Percentiles rank a stretch among this genome's conserved stretches.
phyloP scores from a whole-genome alignment of 176 grass and related monocot genomes.

The Zea luxurians region DNA sequence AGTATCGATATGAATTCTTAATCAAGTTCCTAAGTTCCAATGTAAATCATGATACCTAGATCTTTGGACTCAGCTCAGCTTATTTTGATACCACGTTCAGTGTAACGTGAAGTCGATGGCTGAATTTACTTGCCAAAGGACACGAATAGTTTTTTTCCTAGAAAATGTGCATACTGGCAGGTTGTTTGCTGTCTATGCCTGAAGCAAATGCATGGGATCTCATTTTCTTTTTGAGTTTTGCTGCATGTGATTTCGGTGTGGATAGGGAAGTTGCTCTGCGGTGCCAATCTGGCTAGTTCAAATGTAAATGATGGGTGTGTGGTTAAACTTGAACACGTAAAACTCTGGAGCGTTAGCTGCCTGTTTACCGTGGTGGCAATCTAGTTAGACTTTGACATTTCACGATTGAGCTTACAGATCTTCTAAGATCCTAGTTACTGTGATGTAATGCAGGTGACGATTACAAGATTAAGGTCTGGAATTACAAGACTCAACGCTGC shows the following conservation, averaged over 20 bases:
- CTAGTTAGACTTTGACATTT: not conserved
- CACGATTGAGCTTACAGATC: not conserved
- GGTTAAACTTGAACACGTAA: not conserved
- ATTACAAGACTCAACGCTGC: conserved; percentile 91
- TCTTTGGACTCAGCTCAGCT: not conserved
- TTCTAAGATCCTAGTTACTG: not conserved
- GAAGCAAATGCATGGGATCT: not conserved
- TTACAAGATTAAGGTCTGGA: conserved; percentile 98
- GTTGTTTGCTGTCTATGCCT: not conserved
- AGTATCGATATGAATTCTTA: not conserved
- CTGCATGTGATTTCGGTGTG: not conserved
- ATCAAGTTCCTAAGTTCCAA: not conserved
- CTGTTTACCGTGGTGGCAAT: not conserved
- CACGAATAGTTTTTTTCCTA: not conserved
- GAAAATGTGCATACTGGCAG: not conserved
- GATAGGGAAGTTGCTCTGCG: not conserved
- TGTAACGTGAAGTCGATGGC: not conserved
- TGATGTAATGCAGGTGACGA: conserved; percentile 66
- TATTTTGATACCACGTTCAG: not conserved
- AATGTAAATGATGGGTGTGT: not conserved
- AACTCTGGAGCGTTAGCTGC: not conserved
- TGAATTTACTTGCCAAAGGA: not conserved
- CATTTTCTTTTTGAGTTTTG: not conserved
- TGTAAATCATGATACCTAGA: not conserved
- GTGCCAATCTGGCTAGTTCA: not conserved